A percentile compares a stretch with the other conserved stretches of the same genome.
Evolutionary conservation across 139 green algal genomes (phyloP).

Genomic region (Chlamydomonas sp.): DNA sequence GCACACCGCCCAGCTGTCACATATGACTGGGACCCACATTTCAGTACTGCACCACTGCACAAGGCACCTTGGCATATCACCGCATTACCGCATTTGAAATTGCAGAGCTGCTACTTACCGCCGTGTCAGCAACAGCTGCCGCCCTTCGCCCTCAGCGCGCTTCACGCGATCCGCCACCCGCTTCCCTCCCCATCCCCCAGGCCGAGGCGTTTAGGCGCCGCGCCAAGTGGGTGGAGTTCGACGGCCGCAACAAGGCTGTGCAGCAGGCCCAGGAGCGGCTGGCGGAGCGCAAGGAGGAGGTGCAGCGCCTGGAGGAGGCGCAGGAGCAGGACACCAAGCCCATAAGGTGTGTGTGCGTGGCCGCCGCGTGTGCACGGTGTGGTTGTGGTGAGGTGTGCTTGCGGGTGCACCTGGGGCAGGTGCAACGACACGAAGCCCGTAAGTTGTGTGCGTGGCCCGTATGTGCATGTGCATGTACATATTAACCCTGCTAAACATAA

Average conservation of each 20-base stretch:
- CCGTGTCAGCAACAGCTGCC: neutral
- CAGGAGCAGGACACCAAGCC: slow-evolving; percentile 30
- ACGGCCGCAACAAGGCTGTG: neutral
- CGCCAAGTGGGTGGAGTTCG: slow-evolving; percentile 22
- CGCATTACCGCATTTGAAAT: too few species aligned
- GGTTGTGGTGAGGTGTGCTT: neutral
- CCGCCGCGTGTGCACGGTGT: neutral
- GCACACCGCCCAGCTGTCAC: too few species aligned
- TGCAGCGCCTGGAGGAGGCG: neutral
- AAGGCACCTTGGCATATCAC: too few species aligned
- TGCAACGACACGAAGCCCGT: too few species aligned
- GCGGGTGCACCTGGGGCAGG: neutral
- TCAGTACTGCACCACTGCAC: too few species aligned
- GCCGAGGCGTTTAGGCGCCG: neutral
- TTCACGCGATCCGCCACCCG: neutral
- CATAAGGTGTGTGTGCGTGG: slow-evolving; percentile 1
- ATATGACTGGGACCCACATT: too few species aligned
- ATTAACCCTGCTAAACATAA: too few species aligned
- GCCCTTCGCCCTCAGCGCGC: neutral
- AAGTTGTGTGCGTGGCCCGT: too few species aligned
- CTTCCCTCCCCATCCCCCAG: neutral
- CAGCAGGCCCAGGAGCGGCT: slow-evolving; percentile 22
- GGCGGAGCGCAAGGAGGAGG: neutral
- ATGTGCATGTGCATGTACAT: too few species aligned
- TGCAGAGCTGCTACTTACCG: too few species aligned